These are phyloP conservation scores for Thalassiosira hispida DNA, from an alignment of 352 stramenopile species.

Conservation along the genomic window DNA sequence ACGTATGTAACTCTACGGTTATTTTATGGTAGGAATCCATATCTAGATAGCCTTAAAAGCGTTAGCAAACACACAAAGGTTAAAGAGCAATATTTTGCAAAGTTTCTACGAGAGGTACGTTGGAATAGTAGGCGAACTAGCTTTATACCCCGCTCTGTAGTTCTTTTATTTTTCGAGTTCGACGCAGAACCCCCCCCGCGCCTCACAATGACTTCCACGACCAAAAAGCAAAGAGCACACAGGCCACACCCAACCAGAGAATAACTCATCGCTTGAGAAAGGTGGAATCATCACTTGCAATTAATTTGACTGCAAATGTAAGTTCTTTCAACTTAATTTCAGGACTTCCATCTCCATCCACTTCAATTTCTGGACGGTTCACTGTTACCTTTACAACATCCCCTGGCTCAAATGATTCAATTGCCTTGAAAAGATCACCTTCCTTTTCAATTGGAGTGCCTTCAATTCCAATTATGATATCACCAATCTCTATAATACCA, in stretches of 20 bases:
- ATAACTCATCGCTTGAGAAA: slow-evolving; percentile 48
- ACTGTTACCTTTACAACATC: slow-evolving; percentile 83
- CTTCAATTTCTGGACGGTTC: slow-evolving; percentile 51
- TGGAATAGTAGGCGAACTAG: too few species aligned
- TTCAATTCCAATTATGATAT: slow-evolving; percentile 88
- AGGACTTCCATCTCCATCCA: slow-evolving; percentile 23
- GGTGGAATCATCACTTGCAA: slow-evolving; percentile 44
- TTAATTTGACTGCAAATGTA: slow-evolving; percentile 47
- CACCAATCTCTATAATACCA: slow-evolving; percentile 85
- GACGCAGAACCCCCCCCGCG: too few species aligned
- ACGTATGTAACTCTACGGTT: too few species aligned
- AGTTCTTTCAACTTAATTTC: slow-evolving; percentile 48
- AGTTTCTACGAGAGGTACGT: too few species aligned
- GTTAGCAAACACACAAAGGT: too few species aligned
- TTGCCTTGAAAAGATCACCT: slow-evolving; percentile 86
- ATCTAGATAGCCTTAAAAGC: neutral
- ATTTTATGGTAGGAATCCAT: neutral
- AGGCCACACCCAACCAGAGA: too few species aligned
- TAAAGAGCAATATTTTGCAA: too few species aligned
- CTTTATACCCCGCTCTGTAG: too few species aligned
- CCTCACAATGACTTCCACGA: too few species aligned
- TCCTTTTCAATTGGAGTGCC: slow-evolving; percentile 81
- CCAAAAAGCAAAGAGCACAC: too few species aligned
- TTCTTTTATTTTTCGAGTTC: too few species aligned
- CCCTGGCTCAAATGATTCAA: slow-evolving; percentile 85